Evolutionary conservation across 345 rosid genomes (phyloP).

Genomic region (Rhodamnia argentea): DNA sequence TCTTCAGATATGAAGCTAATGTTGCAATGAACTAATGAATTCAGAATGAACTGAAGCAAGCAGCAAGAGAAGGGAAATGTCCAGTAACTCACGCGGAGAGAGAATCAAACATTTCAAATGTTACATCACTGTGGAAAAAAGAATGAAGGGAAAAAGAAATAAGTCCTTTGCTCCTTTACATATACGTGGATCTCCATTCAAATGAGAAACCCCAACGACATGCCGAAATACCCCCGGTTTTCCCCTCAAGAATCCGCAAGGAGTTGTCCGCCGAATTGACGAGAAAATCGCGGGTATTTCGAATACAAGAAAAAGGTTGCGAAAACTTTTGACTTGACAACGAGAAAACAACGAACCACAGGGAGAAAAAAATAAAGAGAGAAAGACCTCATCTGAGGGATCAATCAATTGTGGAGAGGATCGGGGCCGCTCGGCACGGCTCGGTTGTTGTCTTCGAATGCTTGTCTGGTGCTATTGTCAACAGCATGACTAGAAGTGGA

Average conservation of each 20-base stretch:
- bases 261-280: neutral
- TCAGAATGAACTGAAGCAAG: neutral
- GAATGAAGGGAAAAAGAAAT: neutral
- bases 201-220: neutral
- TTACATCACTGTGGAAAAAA: neutral
- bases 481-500: neutral
- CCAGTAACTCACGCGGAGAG: neutral
- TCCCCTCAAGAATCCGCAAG: neutral
- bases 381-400: neutral
- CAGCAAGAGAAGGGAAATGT: neutral
- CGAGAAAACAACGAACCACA: neutral
- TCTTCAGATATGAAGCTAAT: neutral
- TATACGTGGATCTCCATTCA: neutral
- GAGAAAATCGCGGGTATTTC: slow-evolving; percentile 11
- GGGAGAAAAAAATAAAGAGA: neutral
- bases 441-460: neutral
- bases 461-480: neutral
- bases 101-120: neutral
- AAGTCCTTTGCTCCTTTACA: neutral
- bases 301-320: neutral
- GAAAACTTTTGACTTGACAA: neutral
- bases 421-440: slow-evolving; percentile 13
- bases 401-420: slow-evolving; percentile 10
- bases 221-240: slow-evolving; percentile 8
- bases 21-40: neutral